Base-by-base conservation (phyloP, 2,329 filamentous ascomycete genomes). In the Didymella glomerata region DNA sequence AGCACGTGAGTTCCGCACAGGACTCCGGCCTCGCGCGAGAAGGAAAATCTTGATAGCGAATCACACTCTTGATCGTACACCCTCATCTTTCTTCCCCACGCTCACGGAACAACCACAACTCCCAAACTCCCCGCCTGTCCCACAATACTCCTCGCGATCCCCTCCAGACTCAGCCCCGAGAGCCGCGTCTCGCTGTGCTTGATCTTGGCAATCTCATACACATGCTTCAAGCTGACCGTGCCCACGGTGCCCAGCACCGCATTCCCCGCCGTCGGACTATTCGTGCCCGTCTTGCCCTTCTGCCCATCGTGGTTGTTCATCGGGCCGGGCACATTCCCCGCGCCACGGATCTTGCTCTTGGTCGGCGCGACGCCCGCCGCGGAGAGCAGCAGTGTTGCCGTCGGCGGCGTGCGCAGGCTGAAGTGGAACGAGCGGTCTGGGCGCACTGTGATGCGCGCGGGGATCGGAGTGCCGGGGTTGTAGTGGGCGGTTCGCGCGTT, bases 151-250 rank as follows among this genome's bases (percentile, higher is more conserved):
- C 91, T 86, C 25, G 88, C 83, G 71, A 98, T 76, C 0, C 91
- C 93, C 79, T 97, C 92, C 32, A 96, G 85, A 65, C 89, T 93
- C 89, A 93, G 91, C 0, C 90, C 89, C 74, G 69, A 74, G 65
- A 84, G 64, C 56, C 81, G 70, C 40, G 69, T 72, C 78, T 84
- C 81, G 2, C 67, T 65, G 54, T 79, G 90, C 85, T 99, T 99
- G 74, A 99, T 96, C 84, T 92, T 93, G 66, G 95, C 95, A 78
- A 99, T 98, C 81, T 98, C 94, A 80, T 93, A 98, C 22, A 99
- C 83, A 80, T 99, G 95, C 83, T 99, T 99, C 72, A 99, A 81
- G 71, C 90, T 95, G 55, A 99, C 85, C 3, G 86, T 90, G 57
- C 94, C 95, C n/a, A 96, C 86, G 8, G 82, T 87, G 68, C 96